Evolutionary conservation across 75 land plant species (phyloP).

Genomic region (Ceratopteris richardii): DNA sequence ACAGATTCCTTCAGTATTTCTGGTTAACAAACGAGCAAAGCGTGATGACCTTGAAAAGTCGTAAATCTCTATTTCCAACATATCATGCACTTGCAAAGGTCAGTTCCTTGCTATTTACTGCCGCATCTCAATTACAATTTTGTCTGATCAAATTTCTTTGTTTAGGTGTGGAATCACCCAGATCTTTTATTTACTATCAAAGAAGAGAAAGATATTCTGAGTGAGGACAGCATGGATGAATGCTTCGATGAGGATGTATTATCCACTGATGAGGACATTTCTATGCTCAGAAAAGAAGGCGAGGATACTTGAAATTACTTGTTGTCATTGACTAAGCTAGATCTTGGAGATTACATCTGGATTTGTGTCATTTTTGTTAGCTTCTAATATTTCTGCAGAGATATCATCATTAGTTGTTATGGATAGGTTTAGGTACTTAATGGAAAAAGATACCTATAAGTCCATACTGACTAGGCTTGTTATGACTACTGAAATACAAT

Average conservation of each 20-base stretch:
- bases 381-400: too few species aligned
- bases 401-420: too few species aligned
- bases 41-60: background rate
- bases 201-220: conserved; percentile 50
- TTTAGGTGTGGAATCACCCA: conserved; percentile 97
- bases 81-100: conserved; percentile 96
- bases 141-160: background rate
- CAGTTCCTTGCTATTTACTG: conserved; percentile 5
- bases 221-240: conserved; percentile 63
- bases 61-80: conserved; percentile 65
- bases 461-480: too few species aligned
- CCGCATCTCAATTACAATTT: background rate
- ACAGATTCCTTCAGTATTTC: conserved; percentile 55
- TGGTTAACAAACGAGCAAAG: conserved; percentile 34
- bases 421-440: too few species aligned
- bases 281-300: conserved; percentile 11
- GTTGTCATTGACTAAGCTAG: too few species aligned
- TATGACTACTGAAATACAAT: too few species aligned
- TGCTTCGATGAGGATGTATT: conserved; percentile 42
- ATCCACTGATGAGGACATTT: conserved; percentile 66
- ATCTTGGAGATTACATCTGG: too few species aligned
- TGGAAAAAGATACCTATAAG: too few species aligned
- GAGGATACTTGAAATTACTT: too few species aligned
- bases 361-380: too few species aligned
- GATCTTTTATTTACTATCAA: conserved; percentile 66